A percentile compares a stretch with the other conserved stretches of the same genome.
These are phyloP conservation scores for Podaxis sp. DNA, from an alignment of 768 basidiomycete species.

Conservation along the genomic window DNA sequence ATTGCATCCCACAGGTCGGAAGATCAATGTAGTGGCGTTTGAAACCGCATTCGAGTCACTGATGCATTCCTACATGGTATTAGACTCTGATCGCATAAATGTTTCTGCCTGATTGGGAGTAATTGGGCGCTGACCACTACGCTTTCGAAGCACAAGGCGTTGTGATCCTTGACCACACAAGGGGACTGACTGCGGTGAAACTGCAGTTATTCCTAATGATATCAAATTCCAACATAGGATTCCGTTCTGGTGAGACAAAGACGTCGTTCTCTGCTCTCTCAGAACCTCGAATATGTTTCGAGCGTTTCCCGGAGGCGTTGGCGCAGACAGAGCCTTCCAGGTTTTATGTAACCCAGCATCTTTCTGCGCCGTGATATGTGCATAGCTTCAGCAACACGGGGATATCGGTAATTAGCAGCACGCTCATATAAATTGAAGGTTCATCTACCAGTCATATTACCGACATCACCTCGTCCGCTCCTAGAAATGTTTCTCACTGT, in stretches of 20 bases:
- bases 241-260: not conserved
- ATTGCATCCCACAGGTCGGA: not conserved
- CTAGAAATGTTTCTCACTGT: not conserved
- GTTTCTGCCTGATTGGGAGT: not conserved
- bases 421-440: not conserved
- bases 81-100: not conserved
- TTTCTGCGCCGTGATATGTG: not conserved
- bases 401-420: not conserved
- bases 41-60: not conserved
- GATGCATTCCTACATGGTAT: not conserved
- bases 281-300: not conserved
- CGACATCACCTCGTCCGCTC: not conserved
- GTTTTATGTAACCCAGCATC: not conserved
- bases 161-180: not conserved
- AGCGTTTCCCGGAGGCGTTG: not conserved
- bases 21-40: not conserved
- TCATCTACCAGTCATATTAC: not conserved
- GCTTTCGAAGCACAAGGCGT: not conserved
- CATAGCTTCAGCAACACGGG: not conserved
- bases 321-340: not conserved
- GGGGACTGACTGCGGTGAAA: constrained; percentile 8
- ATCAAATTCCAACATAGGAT: not conserved
- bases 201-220: not conserved
- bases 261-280: not conserved
- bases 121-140: not conserved